These are phyloP conservation scores for Pseudogymnoascus sp. DNA, from an alignment of 2,329 filamentous ascomycete species.

Conservation along the genomic window DNA sequence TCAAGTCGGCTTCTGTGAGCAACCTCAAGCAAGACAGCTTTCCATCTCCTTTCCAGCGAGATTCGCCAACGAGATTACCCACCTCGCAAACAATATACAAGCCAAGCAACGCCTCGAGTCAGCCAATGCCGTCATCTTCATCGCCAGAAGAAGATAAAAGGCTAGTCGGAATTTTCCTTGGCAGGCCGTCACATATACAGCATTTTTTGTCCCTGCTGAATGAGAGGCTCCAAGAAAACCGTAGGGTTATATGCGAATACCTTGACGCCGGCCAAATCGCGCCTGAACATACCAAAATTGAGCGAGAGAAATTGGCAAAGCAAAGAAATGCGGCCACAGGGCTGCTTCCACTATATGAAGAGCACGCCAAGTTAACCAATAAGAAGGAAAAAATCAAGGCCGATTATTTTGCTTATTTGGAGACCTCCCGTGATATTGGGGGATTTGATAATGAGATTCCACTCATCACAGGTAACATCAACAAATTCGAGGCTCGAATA, in stretches of 20 bases:
- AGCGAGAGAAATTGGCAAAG: neutral
- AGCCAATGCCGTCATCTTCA: slow-evolving; percentile 17
- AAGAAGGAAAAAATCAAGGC: slow-evolving; percentile 6
- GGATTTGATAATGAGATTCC: neutral
- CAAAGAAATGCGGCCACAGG: slow-evolving; percentile 6
- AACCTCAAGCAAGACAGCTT: slow-evolving; percentile 15
- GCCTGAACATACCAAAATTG: neutral
- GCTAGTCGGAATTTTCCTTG: slow-evolving; percentile 19
- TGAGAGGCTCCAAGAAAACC: slow-evolving; percentile 16
- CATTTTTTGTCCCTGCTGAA: slow-evolving; percentile 17
- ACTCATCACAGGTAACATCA: neutral
- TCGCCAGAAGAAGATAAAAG: slow-evolving; percentile 21
- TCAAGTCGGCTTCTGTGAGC: neutral
- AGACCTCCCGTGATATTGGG: neutral
- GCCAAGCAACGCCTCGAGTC: slow-evolving; percentile 12
- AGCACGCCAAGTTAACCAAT: neutral
- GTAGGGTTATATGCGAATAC: slow-evolving; percentile 15
- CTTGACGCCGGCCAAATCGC: slow-evolving; percentile 17
- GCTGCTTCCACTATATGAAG: neutral
- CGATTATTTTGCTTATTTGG: slow-evolving; percentile 1
- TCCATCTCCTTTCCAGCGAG: slow-evolving; percentile 19
- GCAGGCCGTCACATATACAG: slow-evolving; percentile 15
- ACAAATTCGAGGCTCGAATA: neutral
- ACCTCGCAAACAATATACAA: slow-evolving; percentile 9
- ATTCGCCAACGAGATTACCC: slow-evolving; percentile 18